A percentile compares a stretch with the other conserved stretches of the same genome.
These are phyloP conservation scores for Chytriomyces sp. DNA, from an alignment of 192 early-diverging fungal species.

Conservation along the genomic window DNA sequence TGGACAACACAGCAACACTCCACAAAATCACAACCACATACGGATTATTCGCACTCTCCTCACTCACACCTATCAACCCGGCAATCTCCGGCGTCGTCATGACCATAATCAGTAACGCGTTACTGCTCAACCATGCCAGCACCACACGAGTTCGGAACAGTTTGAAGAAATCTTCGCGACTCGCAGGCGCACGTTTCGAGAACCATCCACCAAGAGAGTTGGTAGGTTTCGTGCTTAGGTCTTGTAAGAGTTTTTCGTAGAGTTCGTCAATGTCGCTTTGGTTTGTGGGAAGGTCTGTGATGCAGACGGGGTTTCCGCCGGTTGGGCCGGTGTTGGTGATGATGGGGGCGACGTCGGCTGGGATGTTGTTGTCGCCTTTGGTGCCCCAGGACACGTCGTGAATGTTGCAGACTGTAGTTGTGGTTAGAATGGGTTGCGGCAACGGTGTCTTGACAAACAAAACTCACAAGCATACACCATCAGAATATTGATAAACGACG, in stretches of 20 bases:
- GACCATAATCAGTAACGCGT: conserved; percentile 46
- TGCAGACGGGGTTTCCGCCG: conserved; percentile 38
- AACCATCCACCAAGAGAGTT: not conserved
- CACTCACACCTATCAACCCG: conserved; percentile 7
- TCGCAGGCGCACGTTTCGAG: not conserved
- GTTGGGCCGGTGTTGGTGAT: conserved; percentile 28
- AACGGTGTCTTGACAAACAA: conserved; percentile 18
- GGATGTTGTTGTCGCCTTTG: conserved; percentile 48
- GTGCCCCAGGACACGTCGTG: conserved; percentile 69
- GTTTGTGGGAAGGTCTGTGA: conserved; percentile 51
- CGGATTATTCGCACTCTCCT: conserved; percentile 18
- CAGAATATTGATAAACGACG: conserved; percentile 58
- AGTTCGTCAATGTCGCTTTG: conserved; percentile 54
- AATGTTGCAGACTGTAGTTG: conserved; percentile 50
- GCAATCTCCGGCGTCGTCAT: conserved; percentile 46
- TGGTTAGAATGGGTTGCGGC: not conserved
- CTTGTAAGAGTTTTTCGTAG: conserved; percentile 46
- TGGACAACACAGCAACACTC: conserved; percentile 73
- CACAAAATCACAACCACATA: conserved; percentile 55
- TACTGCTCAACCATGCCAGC: conserved; percentile 53
- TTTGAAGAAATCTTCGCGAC: conserved; percentile 57
- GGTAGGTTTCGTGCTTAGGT: conserved; percentile 19
- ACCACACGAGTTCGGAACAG: conserved; percentile 59
- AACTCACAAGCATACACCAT: conserved; percentile 60
- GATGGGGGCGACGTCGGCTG: conserved; percentile 43